Base-by-base conservation (phyloP, 176 grass and related monocot species). In the Cenchrus americanus region DNA sequence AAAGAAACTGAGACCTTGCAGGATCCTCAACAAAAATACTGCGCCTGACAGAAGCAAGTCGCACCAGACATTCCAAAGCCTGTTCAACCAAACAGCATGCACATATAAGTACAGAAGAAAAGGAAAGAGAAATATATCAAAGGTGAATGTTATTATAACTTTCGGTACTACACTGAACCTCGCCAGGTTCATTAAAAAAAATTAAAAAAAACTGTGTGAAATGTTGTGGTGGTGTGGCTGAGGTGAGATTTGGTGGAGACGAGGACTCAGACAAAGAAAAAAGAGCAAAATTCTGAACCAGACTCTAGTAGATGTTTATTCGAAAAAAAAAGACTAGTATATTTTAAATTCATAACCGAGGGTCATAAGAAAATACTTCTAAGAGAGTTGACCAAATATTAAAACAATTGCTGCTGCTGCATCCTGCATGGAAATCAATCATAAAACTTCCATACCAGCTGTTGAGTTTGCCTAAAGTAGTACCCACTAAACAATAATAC, bases 31-130 rank as follows among this genome's bases (percentile, higher is more conserved):
- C 86, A 89, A 96, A 99, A 81, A 99, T 88, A 80, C 93, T 96
- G 15, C 97, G 93, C 65, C 97, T 84, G 54, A 99, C 93, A 70
- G 93, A 99, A 84, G 97, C 97, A 85, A 99, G 89, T 76, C 97
- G 92, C 59, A 99, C 97, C 77, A 99, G 84, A 91, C 93, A 99
- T 77, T 99, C 97, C 83, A 99, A 86, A 83, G 97, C 93, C 97
- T 99, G 80, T 17, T 30, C 77, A 52, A 78, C 80, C 62, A 75
- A 85, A 71, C 51, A 17, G 64, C 55, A 58, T 34, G 59, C 77
- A 62, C n/a, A 77, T 64, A 84, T 74, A 80, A 73, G 54, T 26
- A 43, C 57, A 73, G 2, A 61, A 49, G 19, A 5, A 14, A 80
- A 26, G 61, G 42, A 67, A 59, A n/a, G 14, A 67, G 47, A 84